Evolutionary conservation across 2,329 filamentous ascomycete species (phyloP).

Genomic region (Apiospora aurea): DNA sequence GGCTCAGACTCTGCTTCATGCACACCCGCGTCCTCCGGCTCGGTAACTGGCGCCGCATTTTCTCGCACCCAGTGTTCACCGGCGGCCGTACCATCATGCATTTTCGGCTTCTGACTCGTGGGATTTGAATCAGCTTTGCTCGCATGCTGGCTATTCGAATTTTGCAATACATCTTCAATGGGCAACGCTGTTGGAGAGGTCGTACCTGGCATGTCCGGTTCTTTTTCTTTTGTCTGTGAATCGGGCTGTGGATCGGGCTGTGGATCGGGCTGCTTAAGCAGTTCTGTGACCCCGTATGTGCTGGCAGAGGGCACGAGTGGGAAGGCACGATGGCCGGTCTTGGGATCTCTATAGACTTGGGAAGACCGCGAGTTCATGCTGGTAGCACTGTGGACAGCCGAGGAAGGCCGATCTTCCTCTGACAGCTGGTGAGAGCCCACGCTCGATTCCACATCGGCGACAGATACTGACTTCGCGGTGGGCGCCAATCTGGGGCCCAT

Average conservation of each 20-base stretch:
- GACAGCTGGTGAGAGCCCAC: not conserved
- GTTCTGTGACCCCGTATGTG: slow-evolving; percentile 13
- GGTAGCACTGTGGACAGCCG: not conserved
- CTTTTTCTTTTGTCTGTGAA: not conserved
- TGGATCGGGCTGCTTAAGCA: slow-evolving; percentile 13
- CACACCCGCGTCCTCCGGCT: not conserved
- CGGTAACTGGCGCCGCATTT: not conserved
- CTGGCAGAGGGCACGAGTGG: slow-evolving; percentile 33
- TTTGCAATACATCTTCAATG: slow-evolving; percentile 9
- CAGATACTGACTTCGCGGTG: slow-evolving; percentile 6
- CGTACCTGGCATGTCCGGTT: not conserved
- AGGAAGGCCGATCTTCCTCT: not conserved
- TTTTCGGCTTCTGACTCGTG: not conserved
- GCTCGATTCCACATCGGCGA: not conserved
- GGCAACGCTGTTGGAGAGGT: not conserved
- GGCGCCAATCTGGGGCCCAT: not conserved
- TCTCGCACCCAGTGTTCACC: not conserved
- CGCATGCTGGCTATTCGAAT: not conserved
- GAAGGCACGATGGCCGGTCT: slow-evolving; percentile 37
- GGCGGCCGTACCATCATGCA: not conserved
- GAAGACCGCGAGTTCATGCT: slow-evolving; percentile 4
- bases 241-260: not conserved
- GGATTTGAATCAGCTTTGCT: slow-evolving; percentile 7
- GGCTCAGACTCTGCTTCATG: not conserved
- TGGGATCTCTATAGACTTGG: slow-evolving; percentile 8